Base-by-base conservation (phyloP, 2,329 filamentous ascomycete genomes). In the Chaetomium sp. region DNA sequence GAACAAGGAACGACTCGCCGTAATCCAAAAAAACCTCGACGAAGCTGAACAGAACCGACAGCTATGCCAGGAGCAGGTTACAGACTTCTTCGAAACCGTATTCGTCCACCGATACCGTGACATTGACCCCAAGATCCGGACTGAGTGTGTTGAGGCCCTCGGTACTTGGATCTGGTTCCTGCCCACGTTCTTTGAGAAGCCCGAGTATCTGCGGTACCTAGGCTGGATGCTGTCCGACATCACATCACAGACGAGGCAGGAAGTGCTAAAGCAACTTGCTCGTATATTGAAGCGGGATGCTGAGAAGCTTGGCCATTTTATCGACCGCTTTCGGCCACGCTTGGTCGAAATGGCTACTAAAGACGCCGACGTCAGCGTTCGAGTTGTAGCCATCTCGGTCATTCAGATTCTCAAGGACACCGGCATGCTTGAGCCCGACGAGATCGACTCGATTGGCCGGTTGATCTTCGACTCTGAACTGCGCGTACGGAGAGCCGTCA, bases 61-160 rank as follows among this genome's bases (percentile, higher is more conserved):
- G 65, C 80, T 84, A 13, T 86, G 92, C 60, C 88, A 91, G 68
- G 84, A 85, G 33, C 83, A 89, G 65, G 87, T 98, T 64, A 89
- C 89, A 70, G 92, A 96, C 70, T 92, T 93, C 72, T 96, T 98
- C 74, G 91, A 97, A 70, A 91, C 91, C 1, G 89, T 98, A 55
- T 99, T 97, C 74, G 90, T 97, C 33, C 94, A 99, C 77, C 89
- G 95, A 56, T 99, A 98, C 76, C 91, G 95, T 67, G 95, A 99
- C 74, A 87, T 97, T 33, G 95, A 99, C 73, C 87, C 92, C 7
- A 91, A 87, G 71, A 96, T 99, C 69, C 87, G 95, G 60, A 87
- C 90, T 0, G 94, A 97, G 73, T 97, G 94, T 74, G 89, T 96
- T 27, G 87, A 90, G 68, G 92, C 92, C 16, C 82, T 99, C 9